These are phyloP conservation scores for Solioccasus polychromus DNA, from an alignment of 768 basidiomycete species.

Conservation along the genomic window DNA sequence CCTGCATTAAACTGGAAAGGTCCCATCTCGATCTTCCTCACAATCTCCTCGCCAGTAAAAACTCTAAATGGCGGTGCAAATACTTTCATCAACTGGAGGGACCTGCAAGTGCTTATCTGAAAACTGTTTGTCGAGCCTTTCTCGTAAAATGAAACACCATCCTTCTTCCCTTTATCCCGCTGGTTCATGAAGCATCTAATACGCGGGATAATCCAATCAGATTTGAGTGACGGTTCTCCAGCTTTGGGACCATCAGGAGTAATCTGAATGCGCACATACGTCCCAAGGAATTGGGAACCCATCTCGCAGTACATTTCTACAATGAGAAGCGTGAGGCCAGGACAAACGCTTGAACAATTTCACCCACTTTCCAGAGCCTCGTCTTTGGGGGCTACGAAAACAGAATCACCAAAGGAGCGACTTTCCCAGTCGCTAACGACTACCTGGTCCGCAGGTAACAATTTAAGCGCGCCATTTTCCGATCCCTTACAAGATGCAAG, in stretches of 20 bases:
- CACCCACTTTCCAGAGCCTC: conserved; percentile 9
- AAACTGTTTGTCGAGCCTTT: not conserved
- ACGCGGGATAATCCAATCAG: conserved; percentile 2
- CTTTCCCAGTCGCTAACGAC: conserved; percentile 13
- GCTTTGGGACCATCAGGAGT: not conserved
- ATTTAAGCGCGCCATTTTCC: no score
- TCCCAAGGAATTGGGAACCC: conserved; percentile 12
- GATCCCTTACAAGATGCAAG: no score
- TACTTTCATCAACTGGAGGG: conserved; percentile 4
- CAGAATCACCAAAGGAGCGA: conserved; percentile 2
- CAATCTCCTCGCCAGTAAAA: not conserved
- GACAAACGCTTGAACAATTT: no score
- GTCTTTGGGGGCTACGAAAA: conserved; percentile 11
- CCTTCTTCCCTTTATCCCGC: conserved; percentile 8
- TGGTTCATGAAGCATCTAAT: conserved; percentile 9
- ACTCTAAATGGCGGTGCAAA: conserved; percentile 10
- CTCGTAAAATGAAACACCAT: not conserved
- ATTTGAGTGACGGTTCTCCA: no score
- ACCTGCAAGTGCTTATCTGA: conserved; percentile 1
- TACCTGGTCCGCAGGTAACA: conserved; percentile 10
- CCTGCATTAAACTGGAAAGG: conserved; percentile 2
- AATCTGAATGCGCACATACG: conserved; percentile 5
- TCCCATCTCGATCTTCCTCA: not conserved
- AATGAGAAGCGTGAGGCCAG: no score
- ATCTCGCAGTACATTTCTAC: conserved; percentile 13